These are phyloP conservation scores for Shiraia sp. DNA, from an alignment of 2,329 filamentous ascomycete species.

Conservation along the genomic window DNA sequence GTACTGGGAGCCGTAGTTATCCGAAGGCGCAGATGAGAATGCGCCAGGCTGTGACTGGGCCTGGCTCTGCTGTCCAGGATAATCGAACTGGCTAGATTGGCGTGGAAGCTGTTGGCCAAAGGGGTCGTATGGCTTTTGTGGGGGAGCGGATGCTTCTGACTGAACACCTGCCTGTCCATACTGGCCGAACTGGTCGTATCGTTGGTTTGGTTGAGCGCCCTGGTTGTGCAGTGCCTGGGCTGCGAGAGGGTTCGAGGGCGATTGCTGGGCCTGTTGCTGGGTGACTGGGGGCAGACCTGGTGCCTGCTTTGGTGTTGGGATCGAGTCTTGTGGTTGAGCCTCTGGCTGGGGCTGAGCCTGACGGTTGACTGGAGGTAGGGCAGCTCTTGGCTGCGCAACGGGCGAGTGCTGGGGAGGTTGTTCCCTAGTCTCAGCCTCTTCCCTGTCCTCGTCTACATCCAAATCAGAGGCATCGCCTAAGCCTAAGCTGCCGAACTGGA, in stretches of 20 bases:
- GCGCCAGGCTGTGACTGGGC: conserved; percentile 64
- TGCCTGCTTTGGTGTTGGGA: conserved; percentile 61
- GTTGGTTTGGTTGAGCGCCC: conserved; percentile 48
- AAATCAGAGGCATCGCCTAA: conserved; percentile 70
- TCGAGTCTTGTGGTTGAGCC: conserved; percentile 42
- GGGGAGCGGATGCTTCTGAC: conserved; percentile 62
- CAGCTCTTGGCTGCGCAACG: conserved; percentile 79
- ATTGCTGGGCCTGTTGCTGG: conserved; percentile 56
- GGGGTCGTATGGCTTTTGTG: conserved; percentile 83
- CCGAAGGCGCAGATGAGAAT: conserved; percentile 70
- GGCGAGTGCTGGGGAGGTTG: conserved; percentile 94
- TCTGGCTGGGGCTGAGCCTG: conserved; percentile 49
- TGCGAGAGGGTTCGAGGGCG: conserved; percentile 51
- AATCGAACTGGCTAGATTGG: conserved; percentile 53
- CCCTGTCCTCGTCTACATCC: conserved; percentile 90
- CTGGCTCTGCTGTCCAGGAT: conserved; percentile 57
- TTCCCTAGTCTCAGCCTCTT: conserved; percentile 91
- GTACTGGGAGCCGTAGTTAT: conserved; percentile 78
- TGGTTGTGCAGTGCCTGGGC: conserved; percentile 60
- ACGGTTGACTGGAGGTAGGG: conserved; percentile 73
- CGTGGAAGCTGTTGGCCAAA: conserved; percentile 74
- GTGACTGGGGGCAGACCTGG: conserved; percentile 65
- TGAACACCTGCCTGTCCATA: conserved; percentile 66
- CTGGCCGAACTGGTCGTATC: conserved; percentile 69
- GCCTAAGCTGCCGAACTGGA: conserved; percentile 96